These are phyloP conservation scores for Saururus chinensis DNA, from an alignment of 164 flowering plant species.

Conservation along the genomic window DNA sequence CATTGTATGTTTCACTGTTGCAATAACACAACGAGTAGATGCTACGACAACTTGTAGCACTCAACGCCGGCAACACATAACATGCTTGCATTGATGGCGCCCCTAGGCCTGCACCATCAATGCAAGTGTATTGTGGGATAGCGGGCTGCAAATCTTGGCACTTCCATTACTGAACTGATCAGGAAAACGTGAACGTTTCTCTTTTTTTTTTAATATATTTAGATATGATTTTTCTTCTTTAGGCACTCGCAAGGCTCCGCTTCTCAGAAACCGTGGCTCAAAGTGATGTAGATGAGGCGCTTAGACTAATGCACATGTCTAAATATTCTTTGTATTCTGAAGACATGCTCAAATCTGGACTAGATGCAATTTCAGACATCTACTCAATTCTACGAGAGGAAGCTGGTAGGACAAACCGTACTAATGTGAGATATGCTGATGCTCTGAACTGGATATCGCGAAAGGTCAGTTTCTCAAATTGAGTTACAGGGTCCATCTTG, in stretches of 20 bases:
- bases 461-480: slow-evolving; percentile 49
- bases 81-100: too few species aligned
- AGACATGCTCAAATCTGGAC: slow-evolving; percentile 83
- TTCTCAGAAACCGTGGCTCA: slow-evolving; percentile 83
- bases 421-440: slow-evolving; percentile 79
- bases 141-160: too few species aligned
- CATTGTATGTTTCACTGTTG: slow-evolving; percentile 46
- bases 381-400: slow-evolving; percentile 92
- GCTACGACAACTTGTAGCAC: too few species aligned
- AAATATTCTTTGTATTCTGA: slow-evolving; percentile 93
- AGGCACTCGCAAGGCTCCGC: slow-evolving; percentile 99
- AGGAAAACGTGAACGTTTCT: neutral
- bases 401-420: slow-evolving; percentile 68
- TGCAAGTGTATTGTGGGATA: too few species aligned
- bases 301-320: slow-evolving; percentile 98
- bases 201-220: neutral
- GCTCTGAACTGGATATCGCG: slow-evolving; percentile 97
- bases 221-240: neutral
- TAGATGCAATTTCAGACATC: slow-evolving; percentile 96
- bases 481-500: neutral
- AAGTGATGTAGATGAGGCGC: slow-evolving; percentile 98
- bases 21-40: too few species aligned
- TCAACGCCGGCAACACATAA: too few species aligned
- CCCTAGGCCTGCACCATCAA: too few species aligned
- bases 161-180: neutral